Percentiles rank a stretch among this genome's conserved stretches.
Conservation (phyloP, 257 asterid genomes). For the Solanum gandarillasii region DNA sequence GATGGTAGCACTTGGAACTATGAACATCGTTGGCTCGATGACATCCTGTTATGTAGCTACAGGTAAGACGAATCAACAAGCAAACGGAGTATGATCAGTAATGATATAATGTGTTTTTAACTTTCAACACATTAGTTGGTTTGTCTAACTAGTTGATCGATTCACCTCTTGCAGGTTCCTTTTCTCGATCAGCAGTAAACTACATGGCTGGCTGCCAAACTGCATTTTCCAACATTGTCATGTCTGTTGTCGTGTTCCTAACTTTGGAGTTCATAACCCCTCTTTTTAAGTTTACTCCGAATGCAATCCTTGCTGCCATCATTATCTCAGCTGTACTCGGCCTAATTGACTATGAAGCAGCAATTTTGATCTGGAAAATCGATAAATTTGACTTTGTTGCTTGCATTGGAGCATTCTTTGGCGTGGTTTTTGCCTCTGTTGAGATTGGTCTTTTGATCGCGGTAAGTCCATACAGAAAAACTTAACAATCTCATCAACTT, state of each 20-base stretch:
- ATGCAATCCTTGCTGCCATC: constrained; percentile 83
- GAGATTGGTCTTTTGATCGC: constrained; percentile 84
- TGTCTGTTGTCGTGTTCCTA: constrained; percentile 69
- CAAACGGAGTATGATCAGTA: background rate
- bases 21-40: constrained; percentile 89
- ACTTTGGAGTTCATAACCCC: constrained; percentile 70
- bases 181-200: constrained; percentile 87
- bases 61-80: constrained; percentile 21
- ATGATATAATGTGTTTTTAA: background rate
- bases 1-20: constrained; percentile 91
- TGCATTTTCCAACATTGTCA: constrained; percentile 74
- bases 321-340: constrained; percentile 86
- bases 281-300: constrained; percentile 77
- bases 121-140: background rate
- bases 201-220: constrained; percentile 96
- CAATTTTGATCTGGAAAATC: constrained; percentile 71
- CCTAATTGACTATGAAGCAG: constrained; percentile 72
- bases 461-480: constrained; percentile 19
- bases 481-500: background rate
- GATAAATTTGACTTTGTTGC: constrained; percentile 85
- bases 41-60: constrained; percentile 92
- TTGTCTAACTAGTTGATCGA: background rate
- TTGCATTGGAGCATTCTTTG: constrained; percentile 89
- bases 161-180: constrained; percentile 49
- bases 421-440: constrained; percentile 69